phyloP scores from a whole-genome alignment of 805 yeast species.

The Wickerhamia fluorescens region DNA sequence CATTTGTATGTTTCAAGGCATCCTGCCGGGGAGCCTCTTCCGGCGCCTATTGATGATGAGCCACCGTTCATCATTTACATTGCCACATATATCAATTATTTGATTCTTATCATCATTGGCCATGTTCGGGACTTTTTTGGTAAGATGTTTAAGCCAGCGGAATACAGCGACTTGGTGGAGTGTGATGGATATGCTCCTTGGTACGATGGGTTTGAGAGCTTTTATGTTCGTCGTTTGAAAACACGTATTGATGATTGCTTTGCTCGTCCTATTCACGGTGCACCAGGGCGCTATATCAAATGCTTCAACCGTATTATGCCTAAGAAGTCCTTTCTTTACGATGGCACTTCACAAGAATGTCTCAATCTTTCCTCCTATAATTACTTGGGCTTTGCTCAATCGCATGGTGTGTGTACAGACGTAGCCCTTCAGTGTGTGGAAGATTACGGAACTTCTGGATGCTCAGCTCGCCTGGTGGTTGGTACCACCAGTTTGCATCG shows the following conservation, averaged over 20 bases:
- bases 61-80: slow-evolving; percentile 79
- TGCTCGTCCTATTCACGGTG: slow-evolving; percentile 94
- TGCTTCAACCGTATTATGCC: slow-evolving; percentile 74
- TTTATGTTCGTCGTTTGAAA: slow-evolving; percentile 88
- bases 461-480: slow-evolving; percentile 66
- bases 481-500: slow-evolving; percentile 75
- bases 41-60: slow-evolving; percentile 66
- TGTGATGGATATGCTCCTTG: slow-evolving; percentile 93
- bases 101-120: slow-evolving; percentile 80
- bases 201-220: slow-evolving; percentile 88
- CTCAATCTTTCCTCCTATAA: slow-evolving; percentile 86
- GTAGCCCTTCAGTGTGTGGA: slow-evolving; percentile 56
- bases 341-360: slow-evolving; percentile 72
- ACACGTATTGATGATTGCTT: slow-evolving; percentile 90
- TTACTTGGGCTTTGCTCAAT: slow-evolving; percentile 95
- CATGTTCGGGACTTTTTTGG: slow-evolving; percentile 88
- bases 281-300: slow-evolving; percentile 86
- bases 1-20: slow-evolving; percentile 57
- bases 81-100: slow-evolving; percentile 78
- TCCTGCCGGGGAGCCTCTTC: slow-evolving; percentile 50
- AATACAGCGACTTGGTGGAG: slow-evolving; percentile 61
- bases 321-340: slow-evolving; percentile 63
- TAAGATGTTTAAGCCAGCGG: slow-evolving; percentile 58
- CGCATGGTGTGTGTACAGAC: slow-evolving; percentile 86
- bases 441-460: slow-evolving; percentile 69